A percentile compares a stretch with the other conserved stretches of the same genome.
phyloP scores from a whole-genome alignment of 2,329 filamentous ascomycete species.

The Fusarium xyrophilum region DNA sequence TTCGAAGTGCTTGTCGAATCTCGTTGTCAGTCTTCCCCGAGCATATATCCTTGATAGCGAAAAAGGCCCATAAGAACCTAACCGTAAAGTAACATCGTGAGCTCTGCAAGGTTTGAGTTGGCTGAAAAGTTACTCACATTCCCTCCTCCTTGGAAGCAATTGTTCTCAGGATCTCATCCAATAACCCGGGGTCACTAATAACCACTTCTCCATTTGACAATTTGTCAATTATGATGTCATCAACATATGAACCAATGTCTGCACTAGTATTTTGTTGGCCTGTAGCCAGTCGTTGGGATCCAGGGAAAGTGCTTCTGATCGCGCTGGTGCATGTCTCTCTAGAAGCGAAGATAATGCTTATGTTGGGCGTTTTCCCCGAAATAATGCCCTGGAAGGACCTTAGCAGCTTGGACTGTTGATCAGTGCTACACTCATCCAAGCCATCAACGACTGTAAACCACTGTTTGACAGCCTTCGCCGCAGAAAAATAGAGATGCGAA shows the following conservation, averaged over 20 bases:
- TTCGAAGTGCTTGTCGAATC: slow-evolving; percentile 3
- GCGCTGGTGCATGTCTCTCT: background rate
- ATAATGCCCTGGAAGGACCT: background rate
- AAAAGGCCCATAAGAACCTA: slow-evolving; percentile 29
- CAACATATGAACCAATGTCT: background rate
- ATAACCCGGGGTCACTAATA: rapidly evolving
- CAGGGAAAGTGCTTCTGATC: background rate
- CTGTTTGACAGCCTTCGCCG: rapidly evolving
- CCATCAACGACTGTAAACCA: background rate
- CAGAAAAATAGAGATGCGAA: background rate
- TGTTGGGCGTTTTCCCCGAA: rapidly evolving
- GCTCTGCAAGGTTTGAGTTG: rapidly evolving
- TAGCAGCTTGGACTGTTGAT: background rate
- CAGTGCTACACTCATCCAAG: background rate
- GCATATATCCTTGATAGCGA: slow-evolving; percentile 22
- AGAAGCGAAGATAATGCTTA: background rate
- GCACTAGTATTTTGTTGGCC: background rate
- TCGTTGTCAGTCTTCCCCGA: slow-evolving; percentile 4
- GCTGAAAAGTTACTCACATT: background rate
- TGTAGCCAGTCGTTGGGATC: rapidly evolving
- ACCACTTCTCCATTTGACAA: rapidly evolving
- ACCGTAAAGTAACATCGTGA: rapidly evolving
- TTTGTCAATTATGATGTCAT: background rate
- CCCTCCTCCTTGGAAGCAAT: background rate
- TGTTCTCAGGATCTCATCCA: background rate